These are phyloP conservation scores for Pseudopithomyces chartarum DNA, from an alignment of 2,329 filamentous ascomycete genomes.

Conservation along the genomic window DNA sequence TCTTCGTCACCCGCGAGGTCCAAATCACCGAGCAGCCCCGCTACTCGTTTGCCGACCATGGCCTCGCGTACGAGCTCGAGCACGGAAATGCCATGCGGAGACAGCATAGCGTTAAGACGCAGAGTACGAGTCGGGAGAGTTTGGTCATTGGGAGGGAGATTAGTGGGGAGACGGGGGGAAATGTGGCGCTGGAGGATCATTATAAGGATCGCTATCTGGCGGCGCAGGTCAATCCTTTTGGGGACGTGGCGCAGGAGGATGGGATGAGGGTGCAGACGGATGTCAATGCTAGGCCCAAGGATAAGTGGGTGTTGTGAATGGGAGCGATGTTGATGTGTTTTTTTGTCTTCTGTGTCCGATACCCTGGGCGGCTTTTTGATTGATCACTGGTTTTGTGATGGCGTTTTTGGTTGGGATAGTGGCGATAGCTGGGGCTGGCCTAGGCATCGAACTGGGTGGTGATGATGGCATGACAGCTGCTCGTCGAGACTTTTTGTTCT, in stretches of 20 bases:
- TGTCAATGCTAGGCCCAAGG: slow-evolving; percentile 27
- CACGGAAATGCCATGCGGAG: slow-evolving; percentile 18
- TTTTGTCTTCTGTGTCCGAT: background rate
- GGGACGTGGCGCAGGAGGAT: slow-evolving; percentile 11
- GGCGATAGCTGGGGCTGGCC: too few relatives aligned
- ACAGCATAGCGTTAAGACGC: slow-evolving; percentile 27
- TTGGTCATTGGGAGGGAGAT: slow-evolving; percentile 17
- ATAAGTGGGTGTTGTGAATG: background rate
- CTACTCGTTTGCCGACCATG: slow-evolving; percentile 20
- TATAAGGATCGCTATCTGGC: slow-evolving; percentile 30
- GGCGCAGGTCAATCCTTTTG: slow-evolving; percentile 30
- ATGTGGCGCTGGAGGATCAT: slow-evolving; percentile 11
- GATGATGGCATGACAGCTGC: too few relatives aligned
- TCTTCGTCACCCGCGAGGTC: slow-evolving; percentile 42
- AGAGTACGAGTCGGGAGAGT: slow-evolving; percentile 26
- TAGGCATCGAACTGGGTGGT: too few relatives aligned
- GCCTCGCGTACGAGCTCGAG: slow-evolving; percentile 34
- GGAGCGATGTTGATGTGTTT: too few relatives aligned
- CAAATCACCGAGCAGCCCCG: slow-evolving; percentile 35
- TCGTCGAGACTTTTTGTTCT: too few relatives aligned
- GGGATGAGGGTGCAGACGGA: slow-evolving; percentile 23
- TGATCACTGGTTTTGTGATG: background rate
- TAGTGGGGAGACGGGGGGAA: slow-evolving; percentile 12
- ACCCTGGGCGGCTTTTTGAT: background rate
- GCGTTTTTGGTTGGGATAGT: background rate